phyloP scores from a whole-genome alignment of 257 asterid genomes.

The Jacaranda mimosifolia region DNA sequence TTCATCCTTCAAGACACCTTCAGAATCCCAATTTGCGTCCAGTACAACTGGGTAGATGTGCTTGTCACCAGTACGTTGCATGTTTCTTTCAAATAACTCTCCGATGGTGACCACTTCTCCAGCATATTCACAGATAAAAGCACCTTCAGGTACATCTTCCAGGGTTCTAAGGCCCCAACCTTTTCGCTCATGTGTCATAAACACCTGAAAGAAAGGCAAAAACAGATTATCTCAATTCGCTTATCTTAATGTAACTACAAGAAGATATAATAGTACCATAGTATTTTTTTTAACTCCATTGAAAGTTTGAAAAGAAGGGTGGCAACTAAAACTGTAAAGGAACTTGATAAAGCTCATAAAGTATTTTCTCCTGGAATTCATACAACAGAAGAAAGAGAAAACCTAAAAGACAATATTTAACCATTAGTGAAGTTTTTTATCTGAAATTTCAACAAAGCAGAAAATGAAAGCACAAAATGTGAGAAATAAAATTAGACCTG shows the following conservation, averaged over 20 bases:
- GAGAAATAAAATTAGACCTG: slow-evolving; percentile 54
- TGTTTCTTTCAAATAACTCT: slow-evolving; percentile 50
- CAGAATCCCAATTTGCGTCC: slow-evolving; percentile 67
- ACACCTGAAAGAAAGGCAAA: slow-evolving; percentile 52
- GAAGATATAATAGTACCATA: not conserved
- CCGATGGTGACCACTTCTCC: slow-evolving; percentile 64
- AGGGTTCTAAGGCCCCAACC: slow-evolving; percentile 82
- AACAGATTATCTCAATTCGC: not conserved
- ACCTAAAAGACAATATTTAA: not conserved
- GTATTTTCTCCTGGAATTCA: not conserved
- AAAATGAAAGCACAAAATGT: slow-evolving; percentile 14
- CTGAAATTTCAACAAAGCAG: not conserved
- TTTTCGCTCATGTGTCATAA: slow-evolving; percentile 59
- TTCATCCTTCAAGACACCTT: slow-evolving; percentile 58
- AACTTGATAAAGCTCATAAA: not conserved
- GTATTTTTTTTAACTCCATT: too few relatives aligned
- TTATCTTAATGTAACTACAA: not conserved
- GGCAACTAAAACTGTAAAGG: not conserved
- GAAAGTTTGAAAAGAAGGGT: too few relatives aligned
- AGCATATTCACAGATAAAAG: slow-evolving; percentile 66
- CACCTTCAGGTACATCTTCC: slow-evolving; percentile 69
- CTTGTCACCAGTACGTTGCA: slow-evolving; percentile 31
- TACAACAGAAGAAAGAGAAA: not conserved
- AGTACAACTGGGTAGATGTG: slow-evolving; percentile 54
- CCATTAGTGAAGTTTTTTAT: not conserved